Percentiles rank a stretch among this genome's conserved stretches.
Evolutionary conservation across 768 basidiomycete genomes (phyloP).

Genomic region (Hericium erinaceus): DNA sequence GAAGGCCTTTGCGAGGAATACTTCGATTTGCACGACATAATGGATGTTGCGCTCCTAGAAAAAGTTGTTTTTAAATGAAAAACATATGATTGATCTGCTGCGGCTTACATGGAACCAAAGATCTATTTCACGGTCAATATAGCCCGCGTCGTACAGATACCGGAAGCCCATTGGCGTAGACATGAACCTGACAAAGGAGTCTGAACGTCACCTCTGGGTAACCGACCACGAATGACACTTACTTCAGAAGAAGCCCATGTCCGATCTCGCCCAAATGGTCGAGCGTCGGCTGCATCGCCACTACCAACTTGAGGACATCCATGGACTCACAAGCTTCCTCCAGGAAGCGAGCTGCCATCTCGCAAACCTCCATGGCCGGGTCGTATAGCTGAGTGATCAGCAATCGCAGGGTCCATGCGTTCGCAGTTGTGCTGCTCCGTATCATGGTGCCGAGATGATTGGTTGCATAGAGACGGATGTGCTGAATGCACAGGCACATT

Average conservation of each 20-base stretch:
- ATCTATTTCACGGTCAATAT: constrained; percentile 93
- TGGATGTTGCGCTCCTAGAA: constrained; percentile 82
- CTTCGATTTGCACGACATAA: constrained; percentile 91
- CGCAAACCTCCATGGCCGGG: constrained; percentile 80
- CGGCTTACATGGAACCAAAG: constrained; percentile 84
- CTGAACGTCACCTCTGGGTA: background rate
- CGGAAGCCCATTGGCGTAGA: constrained; percentile 89
- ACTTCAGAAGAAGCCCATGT: constrained; percentile 83
- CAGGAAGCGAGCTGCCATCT: constrained; percentile 80
- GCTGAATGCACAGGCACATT: constrained; percentile 32
- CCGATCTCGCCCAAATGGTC: constrained; percentile 94
- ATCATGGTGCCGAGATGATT: constrained; percentile 79
- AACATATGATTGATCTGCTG: background rate
- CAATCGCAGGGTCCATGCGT: constrained; percentile 84
- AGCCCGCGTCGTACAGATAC: constrained; percentile 84
- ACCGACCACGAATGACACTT: constrained; percentile 15
- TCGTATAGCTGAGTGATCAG: constrained; percentile 96
- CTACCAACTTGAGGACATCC: constrained; percentile 80
- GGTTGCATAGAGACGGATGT: constrained; percentile 83
- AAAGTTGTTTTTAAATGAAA: constrained; percentile 5
- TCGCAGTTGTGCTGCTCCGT: constrained; percentile 49
- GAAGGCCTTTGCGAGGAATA: constrained; percentile 79
- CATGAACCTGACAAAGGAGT: constrained; percentile 59
- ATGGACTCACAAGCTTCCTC: constrained; percentile 84
- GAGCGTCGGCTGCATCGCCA: constrained; percentile 89